These are phyloP conservation scores for Eustoma russellianum DNA, from an alignment of 257 asterid genomes.

Conservation along the genomic window DNA sequence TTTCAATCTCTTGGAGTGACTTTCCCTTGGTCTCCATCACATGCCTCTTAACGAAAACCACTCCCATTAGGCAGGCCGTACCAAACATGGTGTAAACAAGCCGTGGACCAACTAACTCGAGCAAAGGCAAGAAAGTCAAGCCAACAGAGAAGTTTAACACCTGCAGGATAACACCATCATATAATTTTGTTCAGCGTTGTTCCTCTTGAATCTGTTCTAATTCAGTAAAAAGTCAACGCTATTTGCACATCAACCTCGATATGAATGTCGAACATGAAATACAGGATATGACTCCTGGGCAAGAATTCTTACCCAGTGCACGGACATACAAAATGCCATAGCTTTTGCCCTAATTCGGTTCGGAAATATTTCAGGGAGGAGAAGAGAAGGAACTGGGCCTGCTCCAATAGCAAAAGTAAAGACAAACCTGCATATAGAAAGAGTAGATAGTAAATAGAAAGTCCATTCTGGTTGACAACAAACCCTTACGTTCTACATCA, in stretches of 20 bases:
- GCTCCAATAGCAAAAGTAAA: constrained; percentile 83
- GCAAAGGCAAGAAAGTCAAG: constrained; percentile 68
- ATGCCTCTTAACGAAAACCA: constrained; percentile 55
- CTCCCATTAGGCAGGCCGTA: constrained; percentile 56
- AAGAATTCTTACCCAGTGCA: constrained; percentile 68
- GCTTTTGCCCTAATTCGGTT: constrained; percentile 74
- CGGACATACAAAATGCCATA: constrained; percentile 85
- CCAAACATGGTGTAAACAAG: constrained; percentile 58
- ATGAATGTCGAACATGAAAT: constrained; percentile 1
- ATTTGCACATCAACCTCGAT: no score
- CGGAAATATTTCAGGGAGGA: constrained; percentile 57
- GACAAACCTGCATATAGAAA: constrained; percentile 54
- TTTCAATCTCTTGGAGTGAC: constrained; percentile 86
- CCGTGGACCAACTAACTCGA: constrained; percentile 63
- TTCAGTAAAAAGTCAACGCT: background rate
- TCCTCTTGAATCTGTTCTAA: background rate
- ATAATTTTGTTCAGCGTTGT: background rate
- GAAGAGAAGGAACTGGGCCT: constrained; percentile 87
- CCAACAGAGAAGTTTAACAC: constrained; percentile 74
- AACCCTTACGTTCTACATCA: no score
- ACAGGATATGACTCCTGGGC: background rate
- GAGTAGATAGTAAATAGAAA: no score
- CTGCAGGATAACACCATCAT: constrained; percentile 21
- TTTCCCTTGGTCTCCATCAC: constrained; percentile 88
- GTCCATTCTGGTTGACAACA: no score